phyloP scores from a whole-genome alignment of 371 early-diverging fungal species.

The Rhizopus sp. region DNA sequence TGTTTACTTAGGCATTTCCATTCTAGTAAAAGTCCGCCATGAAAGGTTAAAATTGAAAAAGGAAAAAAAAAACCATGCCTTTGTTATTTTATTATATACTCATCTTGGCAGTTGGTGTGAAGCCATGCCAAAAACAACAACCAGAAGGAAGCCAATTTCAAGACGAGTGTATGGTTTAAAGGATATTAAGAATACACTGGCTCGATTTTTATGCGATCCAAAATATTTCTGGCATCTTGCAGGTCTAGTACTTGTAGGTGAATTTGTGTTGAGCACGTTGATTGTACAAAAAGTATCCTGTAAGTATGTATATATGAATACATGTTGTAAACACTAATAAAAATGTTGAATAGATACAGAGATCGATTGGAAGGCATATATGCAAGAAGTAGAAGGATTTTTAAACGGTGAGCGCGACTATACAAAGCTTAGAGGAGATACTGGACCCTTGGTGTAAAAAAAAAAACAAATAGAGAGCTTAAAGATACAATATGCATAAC shows the following conservation, averaged over 20 bases:
- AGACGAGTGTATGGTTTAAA: constrained; percentile 7
- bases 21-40: no score
- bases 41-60: no score
- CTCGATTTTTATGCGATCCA: constrained; percentile 33
- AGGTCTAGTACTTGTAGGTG: constrained; percentile 53
- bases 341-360: constrained; percentile 79
- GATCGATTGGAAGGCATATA: constrained; percentile 94
- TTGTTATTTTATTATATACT: no score
- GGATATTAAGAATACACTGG: constrained; percentile 5
- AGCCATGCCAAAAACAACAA: constrained; percentile 1
- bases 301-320: constrained; percentile 21
- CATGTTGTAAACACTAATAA: background rate
- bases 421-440: constrained; percentile 78
- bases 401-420: constrained; percentile 84
- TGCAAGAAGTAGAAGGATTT: constrained; percentile 87
- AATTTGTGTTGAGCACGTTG: constrained; percentile 46
- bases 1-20: no score
- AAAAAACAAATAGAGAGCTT: background rate
- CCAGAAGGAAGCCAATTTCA: background rate
- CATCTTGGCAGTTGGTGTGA: no score
- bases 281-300: constrained; percentile 59
- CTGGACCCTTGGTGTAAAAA: constrained; percentile 91
- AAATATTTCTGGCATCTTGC: constrained; percentile 72
- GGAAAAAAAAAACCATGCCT: no score
- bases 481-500: no score